Percentiles rank a stretch among this genome's conserved stretches.
Conservation (phyloP, 2,329 filamentous ascomycete genomes). For the Fusarium coicis region DNA sequence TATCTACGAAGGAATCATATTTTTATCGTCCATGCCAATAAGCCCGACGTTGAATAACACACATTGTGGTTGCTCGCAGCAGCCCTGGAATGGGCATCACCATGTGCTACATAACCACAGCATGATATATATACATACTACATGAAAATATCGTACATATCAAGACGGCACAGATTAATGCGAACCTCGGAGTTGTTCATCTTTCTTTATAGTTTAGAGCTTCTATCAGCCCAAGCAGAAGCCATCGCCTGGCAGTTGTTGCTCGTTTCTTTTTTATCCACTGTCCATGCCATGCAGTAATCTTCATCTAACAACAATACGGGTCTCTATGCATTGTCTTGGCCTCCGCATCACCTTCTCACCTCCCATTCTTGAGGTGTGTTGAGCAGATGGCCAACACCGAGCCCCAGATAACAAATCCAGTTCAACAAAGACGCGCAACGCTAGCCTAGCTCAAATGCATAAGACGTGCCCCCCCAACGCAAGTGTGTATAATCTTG, state of each 20-base stretch:
- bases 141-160: neutral
- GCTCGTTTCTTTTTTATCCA: slow-evolving; percentile 29
- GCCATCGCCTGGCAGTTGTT: slow-evolving; percentile 23
- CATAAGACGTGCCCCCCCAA: slow-evolving; percentile 20
- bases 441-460: slow-evolving; percentile 30
- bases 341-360: slow-evolving; percentile 8
- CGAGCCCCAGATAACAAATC: slow-evolving; percentile 11
- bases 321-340: slow-evolving; percentile 21
- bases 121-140: neutral
- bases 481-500: slow-evolving; percentile 16
- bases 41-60: neutral
- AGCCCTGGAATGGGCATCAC: neutral
- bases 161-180: neutral
- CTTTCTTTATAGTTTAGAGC: slow-evolving; percentile 41
- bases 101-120: neutral
- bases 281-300: slow-evolving; percentile 27
- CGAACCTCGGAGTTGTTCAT: slow-evolving; percentile 21
- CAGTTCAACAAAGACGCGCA: slow-evolving; percentile 20
- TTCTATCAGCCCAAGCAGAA: slow-evolving; percentile 39
- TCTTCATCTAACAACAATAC: slow-evolving; percentile 37
- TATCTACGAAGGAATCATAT: neutral
- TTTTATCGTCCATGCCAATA: neutral
- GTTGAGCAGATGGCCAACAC: slow-evolving; percentile 1
- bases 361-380: neutral
- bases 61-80: neutral